Conservation (phyloP, 164 flowering plant species). For the Liriodendron chinense region DNA sequence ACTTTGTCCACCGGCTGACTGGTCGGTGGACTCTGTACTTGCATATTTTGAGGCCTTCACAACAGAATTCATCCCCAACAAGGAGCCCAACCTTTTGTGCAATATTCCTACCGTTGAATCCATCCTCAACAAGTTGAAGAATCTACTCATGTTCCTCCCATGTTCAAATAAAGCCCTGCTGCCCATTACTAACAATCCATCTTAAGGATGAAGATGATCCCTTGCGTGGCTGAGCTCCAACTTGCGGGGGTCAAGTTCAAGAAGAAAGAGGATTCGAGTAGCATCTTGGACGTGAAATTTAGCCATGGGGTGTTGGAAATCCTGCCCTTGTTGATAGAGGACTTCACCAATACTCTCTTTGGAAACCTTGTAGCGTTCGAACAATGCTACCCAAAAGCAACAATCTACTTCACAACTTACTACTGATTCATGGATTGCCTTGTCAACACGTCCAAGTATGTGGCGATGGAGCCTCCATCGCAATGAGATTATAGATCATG, state of each 20-base stretch:
- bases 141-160: neutral
- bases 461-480: neutral
- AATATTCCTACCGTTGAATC: no score
- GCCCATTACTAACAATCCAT: neutral
- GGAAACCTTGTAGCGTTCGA: neutral
- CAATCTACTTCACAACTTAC: neutral
- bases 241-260: slow-evolving; percentile 14
- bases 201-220: neutral
- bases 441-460: neutral
- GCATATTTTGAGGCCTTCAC: no score
- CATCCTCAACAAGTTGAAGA: no score
- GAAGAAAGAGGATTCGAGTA: neutral
- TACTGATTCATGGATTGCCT: slow-evolving; percentile 7
- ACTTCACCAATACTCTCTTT: neutral
- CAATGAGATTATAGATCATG: neutral
- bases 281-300: neutral
- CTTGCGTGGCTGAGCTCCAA: slow-evolving; percentile 2
- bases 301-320: neutral
- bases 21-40: no score
- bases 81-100: no score
- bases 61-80: no score
- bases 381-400: neutral
- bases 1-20: no score
- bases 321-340: neutral
- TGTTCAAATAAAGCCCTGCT: neutral